These are phyloP conservation scores for Colletotrichum incanum DNA, from an alignment of 2,329 filamentous ascomycete species.

Conservation along the genomic window DNA sequence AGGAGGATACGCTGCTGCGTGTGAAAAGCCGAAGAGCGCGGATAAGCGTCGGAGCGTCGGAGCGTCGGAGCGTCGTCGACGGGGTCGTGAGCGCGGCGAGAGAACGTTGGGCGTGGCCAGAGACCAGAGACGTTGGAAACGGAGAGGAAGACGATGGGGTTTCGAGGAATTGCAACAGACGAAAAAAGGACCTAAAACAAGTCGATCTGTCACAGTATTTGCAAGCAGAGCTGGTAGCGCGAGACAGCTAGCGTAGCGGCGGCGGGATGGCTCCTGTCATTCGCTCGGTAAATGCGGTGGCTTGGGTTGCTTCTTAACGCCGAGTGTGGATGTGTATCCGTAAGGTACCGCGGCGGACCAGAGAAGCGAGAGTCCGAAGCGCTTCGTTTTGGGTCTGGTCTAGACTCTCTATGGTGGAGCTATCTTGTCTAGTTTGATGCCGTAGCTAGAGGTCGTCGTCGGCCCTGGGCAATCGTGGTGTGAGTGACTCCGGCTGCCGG, in stretches of 20 bases:
- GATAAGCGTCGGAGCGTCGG: background rate
- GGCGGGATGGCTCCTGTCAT: conserved; percentile 28
- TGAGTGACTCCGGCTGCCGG: background rate
- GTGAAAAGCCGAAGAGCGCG: conserved; percentile 11
- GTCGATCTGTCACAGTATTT: conserved; percentile 32
- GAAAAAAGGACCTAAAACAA: conserved; percentile 1
- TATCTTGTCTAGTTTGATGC: conserved; percentile 14
- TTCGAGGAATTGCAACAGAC: conserved; percentile 8
- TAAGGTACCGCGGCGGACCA: conserved; percentile 12
- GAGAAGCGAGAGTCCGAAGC: conserved; percentile 23
- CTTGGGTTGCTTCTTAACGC: conserved; percentile 38
- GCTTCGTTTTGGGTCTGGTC: conserved; percentile 21
- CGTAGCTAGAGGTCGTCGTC: background rate
- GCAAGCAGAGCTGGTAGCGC: conserved; percentile 31
- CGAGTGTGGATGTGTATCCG: conserved; percentile 17
- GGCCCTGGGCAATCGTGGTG: background rate
- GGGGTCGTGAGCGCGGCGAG: background rate
- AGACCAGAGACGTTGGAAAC: background rate
- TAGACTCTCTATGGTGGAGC: conserved; percentile 29
- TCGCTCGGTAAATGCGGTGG: conserved; percentile 38
- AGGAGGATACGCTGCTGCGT: background rate
- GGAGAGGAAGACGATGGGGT: background rate
- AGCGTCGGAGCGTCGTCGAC: conserved; percentile 1
- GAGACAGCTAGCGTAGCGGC: conserved; percentile 28
- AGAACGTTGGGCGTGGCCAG: background rate